phyloP scores from a whole-genome alignment of 176 grass and related monocot genomes.

The Carex parvula region DNA sequence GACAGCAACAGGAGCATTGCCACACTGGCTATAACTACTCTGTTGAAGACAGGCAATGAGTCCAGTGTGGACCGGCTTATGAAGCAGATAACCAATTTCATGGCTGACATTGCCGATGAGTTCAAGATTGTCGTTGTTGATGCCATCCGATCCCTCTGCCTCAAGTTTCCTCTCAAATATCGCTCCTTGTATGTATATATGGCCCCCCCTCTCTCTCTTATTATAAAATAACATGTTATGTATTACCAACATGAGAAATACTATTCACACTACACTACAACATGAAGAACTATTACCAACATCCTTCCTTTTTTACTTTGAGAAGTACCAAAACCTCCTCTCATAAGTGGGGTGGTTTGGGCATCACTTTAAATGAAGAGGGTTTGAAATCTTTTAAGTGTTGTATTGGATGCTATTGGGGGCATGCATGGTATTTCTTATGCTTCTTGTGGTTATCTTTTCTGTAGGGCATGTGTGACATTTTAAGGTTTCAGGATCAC shows the following conservation, averaged over 20 bases:
- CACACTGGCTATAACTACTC: conserved; percentile 93
- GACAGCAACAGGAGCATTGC: conserved; percentile 99
- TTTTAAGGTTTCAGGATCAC: background rate
- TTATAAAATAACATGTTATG: background rate
- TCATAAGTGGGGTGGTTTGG: background rate
- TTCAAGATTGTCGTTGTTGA: conserved; percentile 99
- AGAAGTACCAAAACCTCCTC: background rate
- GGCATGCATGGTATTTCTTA: background rate
- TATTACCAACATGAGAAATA: background rate
- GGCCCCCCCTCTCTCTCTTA: background rate
- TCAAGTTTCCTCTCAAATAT: conserved; percentile 98
- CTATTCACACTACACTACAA: background rate
- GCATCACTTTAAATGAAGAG: background rate
- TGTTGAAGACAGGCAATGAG: conserved; percentile 97
- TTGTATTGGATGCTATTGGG: background rate
- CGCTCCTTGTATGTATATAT: conserved; percentile 73
- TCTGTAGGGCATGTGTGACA: background rate
- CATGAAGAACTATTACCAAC: background rate
- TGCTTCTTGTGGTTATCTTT: background rate
- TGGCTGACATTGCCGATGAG: conserved; percentile 98
- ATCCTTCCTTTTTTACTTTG: background rate
- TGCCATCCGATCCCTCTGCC: conserved; percentile 92
- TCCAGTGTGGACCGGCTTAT: conserved; percentile 98
- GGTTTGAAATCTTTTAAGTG: background rate
- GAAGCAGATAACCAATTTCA: conserved; percentile 99